phyloP scores from a whole-genome alignment of 2,329 filamentous ascomycete species.

The Microsporum canis region DNA sequence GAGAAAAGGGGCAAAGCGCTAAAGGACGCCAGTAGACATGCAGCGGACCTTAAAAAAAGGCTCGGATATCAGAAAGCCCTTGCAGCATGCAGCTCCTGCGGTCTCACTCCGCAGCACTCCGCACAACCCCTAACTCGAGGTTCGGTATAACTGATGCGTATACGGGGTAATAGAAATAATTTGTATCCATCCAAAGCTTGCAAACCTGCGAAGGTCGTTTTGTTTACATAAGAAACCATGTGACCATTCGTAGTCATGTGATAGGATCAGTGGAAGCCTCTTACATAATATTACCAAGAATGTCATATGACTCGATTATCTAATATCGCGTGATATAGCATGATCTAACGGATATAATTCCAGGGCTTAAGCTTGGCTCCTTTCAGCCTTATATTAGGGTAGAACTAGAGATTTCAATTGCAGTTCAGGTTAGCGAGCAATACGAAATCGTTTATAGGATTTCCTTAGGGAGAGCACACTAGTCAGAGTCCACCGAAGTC shows the following conservation, averaged over 20 bases:
- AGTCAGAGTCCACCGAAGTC: neutral
- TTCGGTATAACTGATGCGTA: neutral
- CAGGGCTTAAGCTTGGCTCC: neutral
- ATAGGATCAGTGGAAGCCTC: too few relatives aligned
- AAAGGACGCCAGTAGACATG: neutral
- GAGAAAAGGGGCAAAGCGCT: neutral
- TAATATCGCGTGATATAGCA: too few relatives aligned
- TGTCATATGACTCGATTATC: too few relatives aligned
- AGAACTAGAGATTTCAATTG: slow-evolving; percentile 1
- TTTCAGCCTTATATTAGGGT: neutral
- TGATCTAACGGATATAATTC: too few relatives aligned
- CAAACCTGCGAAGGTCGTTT: too few relatives aligned
- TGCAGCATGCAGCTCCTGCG: neutral
- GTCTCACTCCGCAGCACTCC: neutral
- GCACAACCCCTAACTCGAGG: neutral
- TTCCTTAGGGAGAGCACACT: neutral
- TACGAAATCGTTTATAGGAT: neutral
- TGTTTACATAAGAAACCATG: too few relatives aligned
- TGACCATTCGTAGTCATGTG: too few relatives aligned
- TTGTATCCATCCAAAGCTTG: too few relatives aligned
- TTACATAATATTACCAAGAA: too few relatives aligned
- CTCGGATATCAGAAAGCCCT: neutral
- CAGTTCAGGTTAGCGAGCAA: slow-evolving; percentile 4
- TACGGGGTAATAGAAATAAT: neutral
- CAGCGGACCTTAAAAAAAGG: neutral